phyloP scores from a whole-genome alignment of 1,284 basidiomycete genomes.

The Trametes polyzona region DNA sequence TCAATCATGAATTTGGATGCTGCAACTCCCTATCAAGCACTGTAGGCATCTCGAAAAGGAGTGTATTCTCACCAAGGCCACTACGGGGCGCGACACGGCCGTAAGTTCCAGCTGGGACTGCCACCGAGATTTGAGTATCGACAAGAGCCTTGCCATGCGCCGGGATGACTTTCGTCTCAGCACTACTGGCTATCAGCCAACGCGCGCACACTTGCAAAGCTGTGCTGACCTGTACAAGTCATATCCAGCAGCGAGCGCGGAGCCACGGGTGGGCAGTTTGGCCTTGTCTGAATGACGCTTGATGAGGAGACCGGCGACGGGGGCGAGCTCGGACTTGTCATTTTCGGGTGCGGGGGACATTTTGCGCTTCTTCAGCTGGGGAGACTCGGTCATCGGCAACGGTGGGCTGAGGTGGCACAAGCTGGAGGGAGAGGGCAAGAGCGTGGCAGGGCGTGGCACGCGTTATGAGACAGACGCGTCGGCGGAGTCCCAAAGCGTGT shows the following conservation, averaged over 20 bases:
- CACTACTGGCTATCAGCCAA: constrained; percentile 47
- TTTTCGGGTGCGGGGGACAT: constrained; percentile 45
- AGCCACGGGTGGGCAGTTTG: constrained; percentile 87
- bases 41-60: constrained; percentile 28
- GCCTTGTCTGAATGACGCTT: constrained; percentile 87
- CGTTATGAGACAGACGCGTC: constrained; percentile 26
- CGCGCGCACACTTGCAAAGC: neutral
- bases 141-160: constrained; percentile 89
- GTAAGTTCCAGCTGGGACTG: constrained; percentile 92
- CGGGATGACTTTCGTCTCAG: constrained; percentile 78
- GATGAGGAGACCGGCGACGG: constrained; percentile 69
- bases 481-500: constrained; percentile 31
- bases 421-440: no score
- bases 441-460: neutral
- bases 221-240: constrained; percentile 83
- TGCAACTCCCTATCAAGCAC: constrained; percentile 35
- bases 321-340: constrained; percentile 36
- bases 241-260: constrained; percentile 87
- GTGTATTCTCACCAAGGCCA: constrained; percentile 75
- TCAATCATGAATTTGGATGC: constrained; percentile 98
- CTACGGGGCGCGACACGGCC: constrained; percentile 95
- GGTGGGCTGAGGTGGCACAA: constrained; percentile 4
- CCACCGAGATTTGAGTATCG: constrained; percentile 90
- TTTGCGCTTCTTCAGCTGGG: constrained; percentile 61
- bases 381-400: constrained; percentile 38